Evolutionary conservation across 257 asterid genomes (phyloP).

Genomic region (Salvia splendens): DNA sequence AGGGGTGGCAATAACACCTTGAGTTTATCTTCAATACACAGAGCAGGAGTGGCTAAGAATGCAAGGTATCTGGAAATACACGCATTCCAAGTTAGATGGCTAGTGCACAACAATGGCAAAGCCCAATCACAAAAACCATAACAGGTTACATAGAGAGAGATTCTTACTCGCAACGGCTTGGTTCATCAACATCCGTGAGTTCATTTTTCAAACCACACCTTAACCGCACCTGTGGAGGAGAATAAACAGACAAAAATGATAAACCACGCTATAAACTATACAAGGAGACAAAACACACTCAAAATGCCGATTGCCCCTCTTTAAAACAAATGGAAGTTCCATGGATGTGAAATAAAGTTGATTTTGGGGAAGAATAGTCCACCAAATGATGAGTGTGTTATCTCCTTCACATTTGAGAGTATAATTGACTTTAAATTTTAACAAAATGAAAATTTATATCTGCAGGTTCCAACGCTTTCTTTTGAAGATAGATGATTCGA

Average conservation of each 20-base stretch:
- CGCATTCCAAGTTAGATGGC: conserved; percentile 28
- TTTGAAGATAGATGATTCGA: conserved; percentile 13
- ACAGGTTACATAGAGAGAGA: background rate
- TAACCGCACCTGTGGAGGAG: conserved; percentile 65
- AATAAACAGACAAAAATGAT: conserved; percentile 11
- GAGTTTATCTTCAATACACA: conserved; percentile 74
- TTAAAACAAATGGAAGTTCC: conserved; percentile 20
- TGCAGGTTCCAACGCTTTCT: conserved; percentile 10
- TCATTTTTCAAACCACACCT: conserved; percentile 92
- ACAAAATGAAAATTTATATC: background rate
- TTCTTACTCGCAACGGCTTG: conserved; percentile 98
- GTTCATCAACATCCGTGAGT: conserved; percentile 85
- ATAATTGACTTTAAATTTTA: background rate
- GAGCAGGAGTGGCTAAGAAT: conserved; percentile 76
- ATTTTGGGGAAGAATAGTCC: conserved; percentile 12
- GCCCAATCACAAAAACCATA: background rate
- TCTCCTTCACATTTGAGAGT: background rate
- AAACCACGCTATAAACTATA: conserved; percentile 13
- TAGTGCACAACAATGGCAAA: background rate
- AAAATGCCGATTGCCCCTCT: conserved; percentile 20
- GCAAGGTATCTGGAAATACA: conserved; percentile 65
- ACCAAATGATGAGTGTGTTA: conserved; percentile 20
- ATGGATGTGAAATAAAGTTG: conserved; percentile 12
- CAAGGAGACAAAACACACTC: background rate
- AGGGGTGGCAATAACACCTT: conserved; percentile 43